Conservation (phyloP, 2,329 filamentous ascomycete species). For the Cercospora brassicicola region DNA sequence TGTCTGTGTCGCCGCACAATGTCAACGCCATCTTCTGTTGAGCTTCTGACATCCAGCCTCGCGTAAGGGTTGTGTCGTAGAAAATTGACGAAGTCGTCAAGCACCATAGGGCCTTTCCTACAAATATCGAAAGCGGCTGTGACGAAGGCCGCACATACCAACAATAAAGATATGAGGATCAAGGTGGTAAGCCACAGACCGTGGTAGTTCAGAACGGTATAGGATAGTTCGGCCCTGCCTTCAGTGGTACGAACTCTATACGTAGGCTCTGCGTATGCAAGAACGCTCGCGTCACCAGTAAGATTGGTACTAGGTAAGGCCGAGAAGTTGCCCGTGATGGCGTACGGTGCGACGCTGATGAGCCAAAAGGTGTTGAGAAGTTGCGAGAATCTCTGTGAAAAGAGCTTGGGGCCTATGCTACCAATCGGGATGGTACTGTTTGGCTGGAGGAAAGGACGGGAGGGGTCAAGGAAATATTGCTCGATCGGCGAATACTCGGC, state of each 20-base stretch:
- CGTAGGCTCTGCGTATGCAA: too few relatives aligned
- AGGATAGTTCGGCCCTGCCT: too few relatives aligned
- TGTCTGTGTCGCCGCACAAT: neutral
- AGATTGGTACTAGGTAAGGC: too few relatives aligned
- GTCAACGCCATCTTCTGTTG: neutral
- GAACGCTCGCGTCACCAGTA: too few relatives aligned
- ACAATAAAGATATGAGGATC: fast-evolving
- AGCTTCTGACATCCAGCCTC: neutral
- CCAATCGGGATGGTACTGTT: neutral
- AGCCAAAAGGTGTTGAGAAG: neutral
- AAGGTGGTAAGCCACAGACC: neutral
- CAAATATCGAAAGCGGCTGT: neutral
- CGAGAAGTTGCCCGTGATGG: too few relatives aligned
- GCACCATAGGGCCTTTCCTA: neutral
- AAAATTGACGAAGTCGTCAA: neutral
- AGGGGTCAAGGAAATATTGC: neutral
- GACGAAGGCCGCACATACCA: neutral
- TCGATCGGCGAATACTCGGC: neutral
- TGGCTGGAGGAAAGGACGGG: too few relatives aligned
- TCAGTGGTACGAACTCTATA: too few relatives aligned
- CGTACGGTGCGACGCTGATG: neutral
- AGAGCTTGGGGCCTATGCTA: neutral
- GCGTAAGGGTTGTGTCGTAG: neutral
- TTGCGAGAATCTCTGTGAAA: neutral
- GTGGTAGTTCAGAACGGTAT: too few relatives aligned